Base-by-base conservation (phyloP, 2,329 filamentous ascomycete genomes). In the Nothophoma quercina region DNA sequence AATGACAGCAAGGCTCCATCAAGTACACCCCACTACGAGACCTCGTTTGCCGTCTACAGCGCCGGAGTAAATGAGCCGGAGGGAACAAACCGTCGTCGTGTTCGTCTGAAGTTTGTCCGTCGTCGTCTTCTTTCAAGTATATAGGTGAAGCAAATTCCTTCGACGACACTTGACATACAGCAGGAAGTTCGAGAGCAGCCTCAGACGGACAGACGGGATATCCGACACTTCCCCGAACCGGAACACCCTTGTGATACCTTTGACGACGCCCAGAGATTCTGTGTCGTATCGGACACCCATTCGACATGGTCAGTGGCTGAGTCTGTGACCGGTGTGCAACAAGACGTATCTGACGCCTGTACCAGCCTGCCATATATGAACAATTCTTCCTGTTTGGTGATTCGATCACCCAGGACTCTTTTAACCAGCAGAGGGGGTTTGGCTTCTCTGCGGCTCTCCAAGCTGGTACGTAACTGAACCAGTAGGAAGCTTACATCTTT, bases 341-440 rank as follows among this genome's bases (percentile, higher is more conserved):
- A 28, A n/a, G 25, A 26, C 15, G 10, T 4, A 22, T 23, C 39
- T 50, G 7, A 54, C 23, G 10, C 21, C 19, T 30, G 6, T 12
- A 18, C 21, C 25, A 75, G 71, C 56, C 66, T 54, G 56, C 68
- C 26, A 44, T 63, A 18, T 73, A 74, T 48, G 73, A 78, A 29
- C 76, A 80, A 55, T 77, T 82, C 63, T 80, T 98, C 57, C 85
- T 98, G 19, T 89, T 98, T 57, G 93, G 93, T 47, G 95, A 98
- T 77, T 96, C 91, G 25, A 88, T 98, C 56, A 88, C 93, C 40
- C 87, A 98, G 68, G 79, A 82, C 33, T 83, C 86, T 2, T 83
- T 83, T 58, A 79, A 82, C 28, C 79, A 86, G 40, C 75, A 82
- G 9, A 77, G 84, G 50, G 90, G 88, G 13, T 93, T 93, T 73